Evolutionary conservation across 306 rosid species (phyloP), one percentile per base, ranked within the genome.

Genomic region (Argentina anserina): DNA sequence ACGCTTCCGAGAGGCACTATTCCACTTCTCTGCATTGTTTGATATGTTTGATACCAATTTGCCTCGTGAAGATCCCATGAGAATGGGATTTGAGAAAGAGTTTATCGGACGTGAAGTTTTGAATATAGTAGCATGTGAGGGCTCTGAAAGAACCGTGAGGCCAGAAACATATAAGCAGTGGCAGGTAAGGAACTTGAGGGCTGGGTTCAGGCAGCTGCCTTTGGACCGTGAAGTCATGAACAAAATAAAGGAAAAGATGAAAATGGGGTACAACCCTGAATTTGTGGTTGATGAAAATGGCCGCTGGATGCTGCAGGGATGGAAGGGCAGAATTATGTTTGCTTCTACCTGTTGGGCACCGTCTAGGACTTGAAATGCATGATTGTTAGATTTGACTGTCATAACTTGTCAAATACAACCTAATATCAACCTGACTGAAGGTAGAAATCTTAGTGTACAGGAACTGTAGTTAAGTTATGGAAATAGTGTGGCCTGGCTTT

Each of bases 151-250:
- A 77, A 80, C 81, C 5, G 89, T 78, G 81, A 76, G 91, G 77
- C 91, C 91, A 7, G 86, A 84, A 76, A 81, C 89, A 50, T 89
- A 89, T 76, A 89, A 89, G 82, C 94, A 84, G 75, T 86, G 94
- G 94, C 91, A 81, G 61, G 73, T 77, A 37, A 81, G 88, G 66
- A 77, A 49, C 71, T 79, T 36, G 63, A 81, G 91, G 75, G 88
- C 88, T 10, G 89, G 89, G 49, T 83, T 89, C 71, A 81, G 56
- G 76, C 89, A 75, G 78, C 82, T 84, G 2, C 85, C 86, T 1
- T 75, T 86, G 82, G 87, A 84, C 64, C 69, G 42, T 41, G 81
- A 81, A 3, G 64, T 83, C 67, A 64, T 84, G 79, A 67, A 79
- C 82, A 84, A 65, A 68, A 21, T 81, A 65, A 84, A 69, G 82